Base-by-base conservation (phyloP, 805 yeast genomes). In the Saccharomycopsis guyanensis region DNA sequence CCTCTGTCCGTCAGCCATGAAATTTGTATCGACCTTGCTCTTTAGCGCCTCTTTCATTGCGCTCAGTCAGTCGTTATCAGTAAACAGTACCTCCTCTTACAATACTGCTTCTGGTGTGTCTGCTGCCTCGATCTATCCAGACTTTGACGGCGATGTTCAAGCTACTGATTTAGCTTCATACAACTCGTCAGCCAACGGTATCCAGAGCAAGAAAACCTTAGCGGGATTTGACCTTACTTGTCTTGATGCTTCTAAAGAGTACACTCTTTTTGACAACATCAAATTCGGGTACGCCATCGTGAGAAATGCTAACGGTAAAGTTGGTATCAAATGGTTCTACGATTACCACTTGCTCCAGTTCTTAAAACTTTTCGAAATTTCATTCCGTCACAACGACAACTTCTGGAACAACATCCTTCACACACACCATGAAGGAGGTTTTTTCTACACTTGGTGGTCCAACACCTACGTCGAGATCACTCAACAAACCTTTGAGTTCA, bases 261-360 rank as follows among this genome's bases (percentile, higher is more conserved):
- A 31, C 18, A 16, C 22, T 12, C 23, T 47, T 12, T 22, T 41
- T 25, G 36, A 42, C 10, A 34, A 38, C 23, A 19, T 47, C 4
- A 23, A 24, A 3, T 43, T 47, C 29, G 50, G 50, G 19, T 47
- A 22, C 29, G 40, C 25, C 42, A 31, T 47, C 16, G 48, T 31
- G 23, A 34, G 33, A 20, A 38, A 32, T 16, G 2, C 22, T 12
- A 40, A 47, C 27, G 51, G 47, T 7, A 38, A 35, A 19, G 25
- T 36, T 22, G 48, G 45, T n/a, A 40, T 48, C 34, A 40, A 40
- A 24, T 48, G 48, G 49, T 48, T 40, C 31, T 48, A 44, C 37
- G 45, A 43, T 18, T 24, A 47, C 27, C 10, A 23, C 7, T 15
- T 15, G 10, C 20, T 15, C 10, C 19, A 23, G 15, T 29, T 12